phyloP scores from a whole-genome alignment of 345 rosid species.

The Camelina hispida region DNA sequence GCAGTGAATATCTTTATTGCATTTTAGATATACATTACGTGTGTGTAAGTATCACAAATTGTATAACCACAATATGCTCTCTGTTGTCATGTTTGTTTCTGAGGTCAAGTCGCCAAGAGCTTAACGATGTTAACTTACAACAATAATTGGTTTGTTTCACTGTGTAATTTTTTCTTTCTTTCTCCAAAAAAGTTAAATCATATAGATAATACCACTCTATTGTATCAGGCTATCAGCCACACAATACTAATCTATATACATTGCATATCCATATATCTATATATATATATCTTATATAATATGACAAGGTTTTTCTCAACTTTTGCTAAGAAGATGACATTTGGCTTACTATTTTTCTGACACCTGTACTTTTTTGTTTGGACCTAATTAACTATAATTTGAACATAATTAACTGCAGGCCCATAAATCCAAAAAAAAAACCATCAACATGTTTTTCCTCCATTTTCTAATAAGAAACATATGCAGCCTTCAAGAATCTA shows the following conservation, averaged over 20 bases:
- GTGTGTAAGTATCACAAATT: neutral
- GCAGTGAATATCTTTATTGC: too few species aligned
- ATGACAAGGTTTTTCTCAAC: too few species aligned
- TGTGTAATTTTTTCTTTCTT: neutral
- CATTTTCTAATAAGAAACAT: too few species aligned
- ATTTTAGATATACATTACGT: neutral
- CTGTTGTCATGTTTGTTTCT: neutral
- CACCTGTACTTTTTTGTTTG: too few species aligned
- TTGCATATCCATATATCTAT: too few species aligned
- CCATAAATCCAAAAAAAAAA: too few species aligned
- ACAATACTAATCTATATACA: constrained; percentile 35
- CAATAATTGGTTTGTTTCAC: neutral
- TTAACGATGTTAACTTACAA: neutral
- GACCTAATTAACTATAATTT: too few species aligned
- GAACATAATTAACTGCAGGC: too few species aligned
- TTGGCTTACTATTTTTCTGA: too few species aligned
- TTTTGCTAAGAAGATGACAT: too few species aligned
- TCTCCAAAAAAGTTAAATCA: neutral
- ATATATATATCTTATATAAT: neutral
- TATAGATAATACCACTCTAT: constrained; percentile 1
- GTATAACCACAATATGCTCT: neutral
- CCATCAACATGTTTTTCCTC: too few species aligned
- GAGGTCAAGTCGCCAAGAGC: neutral
- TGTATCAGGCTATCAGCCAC: constrained; percentile 28
- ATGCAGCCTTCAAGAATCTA: too few species aligned